Base-by-base conservation (phyloP, 2,329 filamentous ascomycete genomes). In the Venturiaceae sp. region DNA sequence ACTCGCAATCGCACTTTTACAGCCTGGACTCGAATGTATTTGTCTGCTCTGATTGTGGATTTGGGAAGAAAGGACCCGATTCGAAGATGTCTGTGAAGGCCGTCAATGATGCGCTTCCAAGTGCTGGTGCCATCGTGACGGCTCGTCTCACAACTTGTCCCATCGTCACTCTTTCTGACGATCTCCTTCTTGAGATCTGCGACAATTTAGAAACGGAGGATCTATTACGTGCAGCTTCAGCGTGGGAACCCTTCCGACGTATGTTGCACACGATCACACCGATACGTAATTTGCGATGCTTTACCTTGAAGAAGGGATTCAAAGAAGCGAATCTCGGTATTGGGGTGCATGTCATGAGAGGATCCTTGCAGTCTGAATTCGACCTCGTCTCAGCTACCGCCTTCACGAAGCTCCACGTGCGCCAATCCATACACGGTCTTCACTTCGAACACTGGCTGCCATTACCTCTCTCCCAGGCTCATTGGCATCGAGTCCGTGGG, bases 221-320 rank as follows among this genome's bases (percentile, higher is more conserved):
- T 14, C 62, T 78, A 5, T 62, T 71, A 11, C 62, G 64, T 16
- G 69, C 77, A 13, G 65, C 73, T 2, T 64, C 67, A 16, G 72
- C 74, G 6, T 72, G 74, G 64, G 64, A 68, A 1, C 65, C 69
- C 16, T 63, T 77, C 23, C 68, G 69, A 23, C 41, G 61, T 1
- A 60, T 76, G 39, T 63, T 78, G 11, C 58, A 63, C 13, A 65
- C 66, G 0, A 75, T 68, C 55, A 66, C 77, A 34, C 71, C 74
- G 3, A 68, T 70, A 50, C 72, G 75, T 13, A 77, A 80, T 63
- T 64, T 79, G 4, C 72, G 77, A 56, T 80, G 76, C 63, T 80
- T 77, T 62, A 71, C 68, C 46, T 66, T 77, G 34, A 79, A 79
- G 65, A 66, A 72, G 58, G 69, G 66, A 19, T 75, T 75, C 63